Evolutionary conservation across 202 grass and related monocot species (phyloP).

Genomic region (Cymbopogon flexuosus): DNA sequence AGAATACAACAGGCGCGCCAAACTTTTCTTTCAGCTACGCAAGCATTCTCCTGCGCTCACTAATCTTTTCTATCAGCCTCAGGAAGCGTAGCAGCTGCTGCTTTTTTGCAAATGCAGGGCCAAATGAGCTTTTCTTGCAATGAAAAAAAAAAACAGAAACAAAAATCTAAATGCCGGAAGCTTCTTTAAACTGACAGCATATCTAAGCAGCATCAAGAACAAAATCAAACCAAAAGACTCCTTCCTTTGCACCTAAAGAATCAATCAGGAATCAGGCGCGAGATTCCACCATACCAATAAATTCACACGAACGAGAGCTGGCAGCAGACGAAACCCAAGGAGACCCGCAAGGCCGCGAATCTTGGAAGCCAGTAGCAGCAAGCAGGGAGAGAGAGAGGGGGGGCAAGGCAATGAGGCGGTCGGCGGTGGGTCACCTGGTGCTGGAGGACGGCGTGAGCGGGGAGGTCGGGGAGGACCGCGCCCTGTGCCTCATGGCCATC

Average conservation of each 20-base stretch:
- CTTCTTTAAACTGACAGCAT: no score
- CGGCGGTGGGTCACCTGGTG: conserved; percentile 17
- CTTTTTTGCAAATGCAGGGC: no score
- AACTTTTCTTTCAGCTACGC: no score
- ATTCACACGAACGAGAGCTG: background rate
- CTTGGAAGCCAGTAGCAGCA: background rate
- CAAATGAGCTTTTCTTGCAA: no score
- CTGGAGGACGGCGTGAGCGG: conserved; percentile 45
- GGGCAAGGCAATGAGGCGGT: background rate
- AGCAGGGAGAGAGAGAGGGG: no score
- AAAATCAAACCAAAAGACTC: background rate
- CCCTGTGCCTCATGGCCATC: conserved; percentile 45
- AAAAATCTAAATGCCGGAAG: no score
- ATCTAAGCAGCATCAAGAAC: background rate
- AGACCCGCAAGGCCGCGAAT: background rate
- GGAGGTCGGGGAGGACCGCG: conserved; percentile 43
- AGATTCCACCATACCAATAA: background rate
- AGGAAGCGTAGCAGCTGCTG: no score
- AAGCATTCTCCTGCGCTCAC: no score
- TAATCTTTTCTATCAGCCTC: no score
- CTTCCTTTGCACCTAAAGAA: background rate
- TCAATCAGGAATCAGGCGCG: background rate
- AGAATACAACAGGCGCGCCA: no score
- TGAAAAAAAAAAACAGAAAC: no score
- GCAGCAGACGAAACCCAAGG: background rate